These are phyloP conservation scores for Rosa lucieae DNA, from an alignment of 306 rosid species.

Conservation along the genomic window DNA sequence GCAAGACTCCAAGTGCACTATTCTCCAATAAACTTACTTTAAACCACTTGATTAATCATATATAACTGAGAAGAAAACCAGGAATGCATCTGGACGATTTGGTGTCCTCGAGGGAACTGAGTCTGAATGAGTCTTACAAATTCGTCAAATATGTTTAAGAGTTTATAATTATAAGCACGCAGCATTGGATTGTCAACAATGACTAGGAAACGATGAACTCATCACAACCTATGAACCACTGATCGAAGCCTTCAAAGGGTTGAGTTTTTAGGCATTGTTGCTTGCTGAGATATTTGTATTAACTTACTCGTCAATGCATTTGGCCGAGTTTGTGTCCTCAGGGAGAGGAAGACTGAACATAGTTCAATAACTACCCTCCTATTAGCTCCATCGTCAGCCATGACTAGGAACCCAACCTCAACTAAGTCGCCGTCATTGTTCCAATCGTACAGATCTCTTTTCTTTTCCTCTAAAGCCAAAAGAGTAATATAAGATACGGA, in stretches of 20 bases:
- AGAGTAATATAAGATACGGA: background rate
- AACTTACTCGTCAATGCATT: background rate
- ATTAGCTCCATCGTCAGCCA: background rate
- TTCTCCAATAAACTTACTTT: background rate
- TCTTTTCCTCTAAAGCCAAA: background rate
- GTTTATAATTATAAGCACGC: background rate
- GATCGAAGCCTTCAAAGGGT: background rate
- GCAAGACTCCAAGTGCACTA: background rate
- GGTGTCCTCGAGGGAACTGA: background rate
- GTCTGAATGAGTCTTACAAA: background rate
- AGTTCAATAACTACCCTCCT: background rate
- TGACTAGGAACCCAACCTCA: background rate
- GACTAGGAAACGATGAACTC: background rate
- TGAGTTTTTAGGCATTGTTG: background rate
- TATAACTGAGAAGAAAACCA: background rate
- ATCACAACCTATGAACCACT: background rate
- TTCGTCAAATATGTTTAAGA: background rate
- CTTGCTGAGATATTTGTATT: background rate
- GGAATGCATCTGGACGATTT: conserved; percentile 14
- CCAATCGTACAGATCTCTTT: background rate
- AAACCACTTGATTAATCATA: no score
- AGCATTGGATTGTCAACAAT: conserved; percentile 9
- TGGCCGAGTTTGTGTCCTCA: conserved; percentile 9
- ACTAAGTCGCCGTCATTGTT: background rate
- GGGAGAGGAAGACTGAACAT: background rate